These are phyloP conservation scores for Neoascochyta sp. DNA, from an alignment of 2,329 filamentous ascomycete species.

Conservation along the genomic window DNA sequence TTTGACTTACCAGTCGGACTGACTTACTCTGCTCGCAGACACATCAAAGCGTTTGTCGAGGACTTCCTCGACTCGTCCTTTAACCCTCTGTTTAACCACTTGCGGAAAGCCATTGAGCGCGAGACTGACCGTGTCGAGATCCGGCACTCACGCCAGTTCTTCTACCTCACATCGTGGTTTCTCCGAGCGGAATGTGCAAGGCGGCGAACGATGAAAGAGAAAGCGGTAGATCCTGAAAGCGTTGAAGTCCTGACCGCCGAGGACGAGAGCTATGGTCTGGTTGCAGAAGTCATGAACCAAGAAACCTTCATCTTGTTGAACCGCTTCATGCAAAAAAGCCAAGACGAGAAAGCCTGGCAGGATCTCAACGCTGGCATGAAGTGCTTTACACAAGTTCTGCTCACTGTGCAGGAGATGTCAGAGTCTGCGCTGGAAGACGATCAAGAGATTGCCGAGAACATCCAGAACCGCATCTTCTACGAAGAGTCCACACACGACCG, in stretches of 20 bases:
- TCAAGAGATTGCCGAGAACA: constrained; percentile 96
- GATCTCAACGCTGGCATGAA: constrained; percentile 85
- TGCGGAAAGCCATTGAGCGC: constrained; percentile 85
- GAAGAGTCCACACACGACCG: constrained; percentile 92
- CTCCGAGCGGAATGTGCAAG: constrained; percentile 77
- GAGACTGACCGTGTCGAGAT: constrained; percentile 78
- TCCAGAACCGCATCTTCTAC: constrained; percentile 95
- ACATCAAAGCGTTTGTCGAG: constrained; percentile 77
- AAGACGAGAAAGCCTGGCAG: constrained; percentile 82
- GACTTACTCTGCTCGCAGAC: constrained; percentile 67
- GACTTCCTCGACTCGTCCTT: constrained; percentile 95
- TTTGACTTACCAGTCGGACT: constrained; percentile 71
- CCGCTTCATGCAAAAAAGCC: constrained; percentile 71
- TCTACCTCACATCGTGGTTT: constrained; percentile 92
- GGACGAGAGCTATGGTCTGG: constrained; percentile 74
- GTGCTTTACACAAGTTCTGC: constrained; percentile 89
- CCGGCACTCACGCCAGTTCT: constrained; percentile 79
- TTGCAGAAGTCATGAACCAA: constrained; percentile 87
- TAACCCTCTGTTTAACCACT: constrained; percentile 78
- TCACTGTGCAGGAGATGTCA: constrained; percentile 90
- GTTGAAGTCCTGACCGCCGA: constrained; percentile 44
- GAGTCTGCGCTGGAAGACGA: constrained; percentile 84
- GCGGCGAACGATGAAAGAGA: constrained; percentile 54
- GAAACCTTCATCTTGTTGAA: constrained; percentile 91
- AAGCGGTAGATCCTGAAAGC: constrained; percentile 48